Evolutionary conservation across 306 rosid genomes (phyloP), one percentile per base, ranked within the genome.

Genomic region (Myrica gale): DNA sequence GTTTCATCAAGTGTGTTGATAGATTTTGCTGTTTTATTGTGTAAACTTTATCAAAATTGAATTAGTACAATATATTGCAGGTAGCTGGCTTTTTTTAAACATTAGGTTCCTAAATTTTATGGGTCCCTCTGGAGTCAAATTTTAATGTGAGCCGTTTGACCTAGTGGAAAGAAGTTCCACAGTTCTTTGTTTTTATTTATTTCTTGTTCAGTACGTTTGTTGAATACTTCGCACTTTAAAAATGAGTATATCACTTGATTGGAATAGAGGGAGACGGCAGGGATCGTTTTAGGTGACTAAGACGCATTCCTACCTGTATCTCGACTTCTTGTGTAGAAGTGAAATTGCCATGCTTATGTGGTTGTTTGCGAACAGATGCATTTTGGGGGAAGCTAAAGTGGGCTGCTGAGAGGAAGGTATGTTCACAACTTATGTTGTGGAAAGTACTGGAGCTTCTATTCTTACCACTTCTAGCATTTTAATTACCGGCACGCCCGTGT

Each of bases 361-460:
- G 71, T 78, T 70, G 76, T 75, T 84, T 81, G 37, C 62, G 45
- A 48, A 50, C 93, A 95, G 97, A 82, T 84, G 87, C 88, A 75
- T 92, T 95, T 81, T 95, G 97, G 97, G 84, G 61, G 86, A 92
- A 90, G 87, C 86, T 95, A 72, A 90, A 85, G 84, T 82, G 80
- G 10, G 90, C 85, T 43, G 96, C 87, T 51, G 97, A 86, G 82
- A 86, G 72, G 81, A 95, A 90, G 97, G 98, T 92, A 85, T 66
- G 76, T 58, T 72, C 66, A 32, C 3, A 67, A 54, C 54, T 58
- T 68, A 42, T 15, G 21, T 66, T n/a, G 11, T 32, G 41, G 20
- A 42, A 19, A 75, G 13, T 44, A 54, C 71, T 65, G 12, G 32
- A 17, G 54, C 17, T 56, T 71, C 53, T 48, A 5, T 48, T 26